Percentiles rank a stretch among this genome's conserved stretches.
Conservation (phyloP, 2,329 filamentous ascomycete species). For the Pyrenophora seminiperda region DNA sequence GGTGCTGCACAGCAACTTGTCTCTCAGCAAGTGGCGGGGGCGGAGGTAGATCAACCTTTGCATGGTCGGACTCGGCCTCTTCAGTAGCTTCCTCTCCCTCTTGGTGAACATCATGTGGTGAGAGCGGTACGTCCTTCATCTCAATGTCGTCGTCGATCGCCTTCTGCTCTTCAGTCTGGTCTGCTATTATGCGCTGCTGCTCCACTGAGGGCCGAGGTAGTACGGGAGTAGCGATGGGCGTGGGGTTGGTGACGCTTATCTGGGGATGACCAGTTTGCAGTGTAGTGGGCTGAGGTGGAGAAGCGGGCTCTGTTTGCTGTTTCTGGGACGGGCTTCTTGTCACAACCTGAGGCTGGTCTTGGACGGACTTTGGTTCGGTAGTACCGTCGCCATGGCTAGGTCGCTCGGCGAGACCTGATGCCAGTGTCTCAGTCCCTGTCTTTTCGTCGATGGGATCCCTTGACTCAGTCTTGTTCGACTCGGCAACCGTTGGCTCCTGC, state of each 20-base stretch:
- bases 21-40: slow-evolving; percentile 59
- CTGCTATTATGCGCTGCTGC: slow-evolving; percentile 52
- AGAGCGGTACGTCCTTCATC: slow-evolving; percentile 66
- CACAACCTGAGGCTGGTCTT: slow-evolving; percentile 34
- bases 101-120: slow-evolving; percentile 57
- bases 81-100: slow-evolving; percentile 34
- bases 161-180: slow-evolving; percentile 57
- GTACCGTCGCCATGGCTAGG: slow-evolving; percentile 29
- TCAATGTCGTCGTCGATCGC: slow-evolving; percentile 62
- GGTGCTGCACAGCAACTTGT: slow-evolving; percentile 47
- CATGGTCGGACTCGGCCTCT: slow-evolving; percentile 35
- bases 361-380: slow-evolving; percentile 27
- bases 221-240: slow-evolving; percentile 49
- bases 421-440: slow-evolving; percentile 32
- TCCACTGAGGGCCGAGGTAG: slow-evolving; percentile 44
- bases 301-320: slow-evolving; percentile 37
- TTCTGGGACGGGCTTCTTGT: slow-evolving; percentile 42
- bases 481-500: slow-evolving; percentile 53
- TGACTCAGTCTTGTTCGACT: slow-evolving; percentile 53
- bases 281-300: slow-evolving; percentile 40
- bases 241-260: slow-evolving; percentile 54
- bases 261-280: slow-evolving; percentile 45
- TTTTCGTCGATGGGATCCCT: slow-evolving; percentile 56
- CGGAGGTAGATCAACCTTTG: slow-evolving; percentile 59
- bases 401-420: slow-evolving; percentile 31